A percentile compares a stretch with the other conserved stretches of the same genome.
phyloP scores from a whole-genome alignment of 2,329 filamentous ascomycete species.

The Colletotrichum camelliae region DNA sequence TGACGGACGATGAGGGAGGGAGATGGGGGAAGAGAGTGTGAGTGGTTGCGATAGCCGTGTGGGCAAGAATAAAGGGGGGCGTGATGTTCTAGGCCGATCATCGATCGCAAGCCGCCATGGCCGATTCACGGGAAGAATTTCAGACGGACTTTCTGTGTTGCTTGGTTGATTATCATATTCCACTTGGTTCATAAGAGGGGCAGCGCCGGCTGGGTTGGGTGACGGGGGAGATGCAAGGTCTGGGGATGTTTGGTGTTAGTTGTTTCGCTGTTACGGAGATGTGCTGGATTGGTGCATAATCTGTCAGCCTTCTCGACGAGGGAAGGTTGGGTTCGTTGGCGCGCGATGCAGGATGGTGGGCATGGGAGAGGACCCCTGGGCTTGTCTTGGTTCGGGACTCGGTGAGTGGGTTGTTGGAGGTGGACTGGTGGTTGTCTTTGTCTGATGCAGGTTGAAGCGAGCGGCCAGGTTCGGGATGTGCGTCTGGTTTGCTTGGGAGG shows the following conservation, averaged over 20 bases:
- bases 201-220: background rate
- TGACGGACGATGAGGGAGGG: background rate
- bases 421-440: background rate
- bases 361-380: background rate
- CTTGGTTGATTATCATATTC: background rate
- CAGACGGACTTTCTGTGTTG: background rate
- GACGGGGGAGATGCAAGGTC: constrained; percentile 1
- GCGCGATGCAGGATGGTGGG: background rate
- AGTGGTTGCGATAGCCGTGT: background rate
- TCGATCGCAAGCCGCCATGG: constrained; percentile 1
- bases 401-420: background rate
- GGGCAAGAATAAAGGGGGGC: background rate
- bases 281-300: constrained; percentile 11
- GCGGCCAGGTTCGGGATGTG: background rate
- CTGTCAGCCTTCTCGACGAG: constrained; percentile 23
- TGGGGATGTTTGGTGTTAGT: background rate
- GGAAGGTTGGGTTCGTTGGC: constrained; percentile 18
- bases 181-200: background rate
- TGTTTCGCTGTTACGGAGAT: background rate
- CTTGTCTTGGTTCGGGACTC: constrained; percentile 1
- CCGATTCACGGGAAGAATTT: constrained; percentile 1
- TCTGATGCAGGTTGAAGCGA: background rate
- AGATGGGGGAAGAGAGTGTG: background rate
- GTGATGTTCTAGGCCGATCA: constrained; percentile 6
- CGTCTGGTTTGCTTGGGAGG: background rate